Conservation (phyloP, 2,329 filamentous ascomycete genomes). For the Stagonosporopsis tanaceti region DNA sequence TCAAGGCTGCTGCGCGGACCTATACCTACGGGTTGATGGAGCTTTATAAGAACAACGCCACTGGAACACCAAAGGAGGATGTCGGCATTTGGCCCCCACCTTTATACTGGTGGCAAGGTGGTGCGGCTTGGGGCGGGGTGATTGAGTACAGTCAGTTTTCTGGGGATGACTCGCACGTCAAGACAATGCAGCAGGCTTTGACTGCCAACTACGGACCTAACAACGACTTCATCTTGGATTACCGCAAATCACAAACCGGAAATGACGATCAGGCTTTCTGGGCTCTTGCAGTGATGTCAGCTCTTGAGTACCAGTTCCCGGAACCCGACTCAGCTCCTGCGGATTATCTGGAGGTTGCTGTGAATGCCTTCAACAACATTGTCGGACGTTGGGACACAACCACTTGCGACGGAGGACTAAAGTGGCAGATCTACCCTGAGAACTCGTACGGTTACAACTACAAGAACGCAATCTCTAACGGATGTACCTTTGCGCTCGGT, state of each 20-base stretch:
- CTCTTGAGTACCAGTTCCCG: slow-evolving; percentile 73
- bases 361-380: slow-evolving; percentile 77
- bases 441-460: slow-evolving; percentile 79
- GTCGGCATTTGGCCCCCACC: slow-evolving; percentile 54
- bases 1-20: slow-evolving; percentile 36
- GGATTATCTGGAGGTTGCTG: slow-evolving; percentile 70
- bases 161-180: slow-evolving; percentile 54
- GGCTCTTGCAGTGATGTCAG: slow-evolving; percentile 72
- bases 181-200: slow-evolving; percentile 53
- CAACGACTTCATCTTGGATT: slow-evolving; percentile 57
- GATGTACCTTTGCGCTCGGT: slow-evolving; percentile 82
- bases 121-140: slow-evolving; percentile 49
- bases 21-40: slow-evolving; percentile 48
- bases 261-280: slow-evolving; percentile 82
- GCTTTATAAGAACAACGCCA: slow-evolving; percentile 44
- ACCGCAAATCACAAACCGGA: slow-evolving; percentile 50
- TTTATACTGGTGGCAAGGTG: slow-evolving; percentile 59
- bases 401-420: slow-evolving; percentile 74
- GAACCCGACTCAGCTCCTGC: slow-evolving; percentile 58
- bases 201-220: slow-evolving; percentile 52
- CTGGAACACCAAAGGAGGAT: slow-evolving; percentile 32
- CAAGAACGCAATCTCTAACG: slow-evolving; percentile 84
- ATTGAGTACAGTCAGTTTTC: slow-evolving; percentile 59
- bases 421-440: slow-evolving; percentile 81
- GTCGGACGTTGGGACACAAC: slow-evolving; percentile 72